These are phyloP conservation scores for Pseudozyma thailandica DNA, from an alignment of 1,284 basidiomycete genomes.

Conservation along the genomic window DNA sequence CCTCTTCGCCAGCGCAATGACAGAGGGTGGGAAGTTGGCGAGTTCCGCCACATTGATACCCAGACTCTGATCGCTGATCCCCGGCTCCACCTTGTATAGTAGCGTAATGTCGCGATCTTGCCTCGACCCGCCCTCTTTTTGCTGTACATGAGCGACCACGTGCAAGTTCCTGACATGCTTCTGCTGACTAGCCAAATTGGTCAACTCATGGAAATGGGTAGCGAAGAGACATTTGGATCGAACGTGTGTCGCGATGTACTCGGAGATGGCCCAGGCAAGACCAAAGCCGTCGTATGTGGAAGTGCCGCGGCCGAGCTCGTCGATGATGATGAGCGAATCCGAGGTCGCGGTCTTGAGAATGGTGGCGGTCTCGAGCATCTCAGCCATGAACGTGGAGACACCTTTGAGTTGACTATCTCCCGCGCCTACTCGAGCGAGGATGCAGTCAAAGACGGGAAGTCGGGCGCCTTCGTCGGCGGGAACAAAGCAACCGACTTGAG, in stretches of 20 bases:
- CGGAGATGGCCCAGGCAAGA: constrained; percentile 97
- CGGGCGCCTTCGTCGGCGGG: constrained; percentile 76
- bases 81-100: constrained; percentile 86
- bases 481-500: constrained; percentile 93
- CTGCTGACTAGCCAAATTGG: constrained; percentile 86
- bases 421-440: constrained; percentile 94
- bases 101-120: constrained; percentile 78
- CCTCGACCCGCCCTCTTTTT: constrained; percentile 68
- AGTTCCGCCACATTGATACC: constrained; percentile 98
- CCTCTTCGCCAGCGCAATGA: constrained; percentile 90
- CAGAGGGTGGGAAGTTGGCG: constrained; percentile 93
- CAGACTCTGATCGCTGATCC: constrained; percentile 86
- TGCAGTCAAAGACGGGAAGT: constrained; percentile 93
- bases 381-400: constrained; percentile 98
- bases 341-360: constrained; percentile 89
- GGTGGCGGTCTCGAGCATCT: constrained; percentile 97
- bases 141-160: constrained; percentile 89
- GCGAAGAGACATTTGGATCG: constrained; percentile 84
- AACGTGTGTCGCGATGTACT: constrained; percentile 91
- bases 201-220: constrained; percentile 98
- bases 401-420: constrained; percentile 98
- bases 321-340: constrained; percentile 96
- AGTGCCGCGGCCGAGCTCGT: constrained; percentile 97
- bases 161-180: constrained; percentile 91
- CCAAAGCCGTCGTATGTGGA: constrained; percentile 99